Evolutionary conservation across 208 protist genomes (phyloP).

Genomic region (Leishmania mexicana): DNA sequence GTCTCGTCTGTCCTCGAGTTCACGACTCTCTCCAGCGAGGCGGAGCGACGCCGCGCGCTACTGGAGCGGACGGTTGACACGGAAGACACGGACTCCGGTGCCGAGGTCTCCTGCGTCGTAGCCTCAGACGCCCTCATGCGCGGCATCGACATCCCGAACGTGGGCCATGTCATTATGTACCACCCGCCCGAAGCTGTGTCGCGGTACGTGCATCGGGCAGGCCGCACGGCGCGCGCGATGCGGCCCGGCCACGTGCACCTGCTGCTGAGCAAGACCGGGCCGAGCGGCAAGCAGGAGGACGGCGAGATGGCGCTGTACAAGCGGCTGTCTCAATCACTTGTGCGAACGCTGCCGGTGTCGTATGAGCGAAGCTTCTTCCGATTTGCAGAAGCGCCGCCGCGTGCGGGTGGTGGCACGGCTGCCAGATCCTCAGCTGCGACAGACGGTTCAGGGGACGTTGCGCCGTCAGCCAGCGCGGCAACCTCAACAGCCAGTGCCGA

Average conservation of each 20-base stretch:
- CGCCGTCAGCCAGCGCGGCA: background rate
- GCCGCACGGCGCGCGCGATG: conserved; percentile 95
- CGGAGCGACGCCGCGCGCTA: conserved; percentile 73
- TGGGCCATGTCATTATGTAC: conserved; percentile 93
- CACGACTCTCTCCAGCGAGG: conserved; percentile 77
- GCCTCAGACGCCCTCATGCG: conserved; percentile 90
- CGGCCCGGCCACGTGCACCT: conserved; percentile 78
- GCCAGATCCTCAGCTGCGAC: background rate
- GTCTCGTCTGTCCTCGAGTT: conserved; percentile 76
- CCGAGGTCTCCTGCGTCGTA: conserved; percentile 53
- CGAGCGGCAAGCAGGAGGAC: conserved; percentile 60
- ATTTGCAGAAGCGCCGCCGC: conserved; percentile 52
- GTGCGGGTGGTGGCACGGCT: background rate
- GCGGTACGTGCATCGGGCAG: conserved; percentile 97
- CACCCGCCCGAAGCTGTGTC: conserved; percentile 85
- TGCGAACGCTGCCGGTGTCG: conserved; percentile 62
- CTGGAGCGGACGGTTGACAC: conserved; percentile 27
- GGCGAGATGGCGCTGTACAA: conserved; percentile 81
- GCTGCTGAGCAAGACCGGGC: conserved; percentile 74
- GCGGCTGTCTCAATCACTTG: conserved; percentile 46
- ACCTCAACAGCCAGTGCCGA: background rate
- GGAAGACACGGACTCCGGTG: background rate
- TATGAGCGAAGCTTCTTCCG: conserved; percentile 87
- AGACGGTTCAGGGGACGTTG: conserved; percentile 3
- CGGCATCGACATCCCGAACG: conserved; percentile 88